phyloP scores from a whole-genome alignment of 345 rosid genomes.

The Brassica nigra region DNA sequence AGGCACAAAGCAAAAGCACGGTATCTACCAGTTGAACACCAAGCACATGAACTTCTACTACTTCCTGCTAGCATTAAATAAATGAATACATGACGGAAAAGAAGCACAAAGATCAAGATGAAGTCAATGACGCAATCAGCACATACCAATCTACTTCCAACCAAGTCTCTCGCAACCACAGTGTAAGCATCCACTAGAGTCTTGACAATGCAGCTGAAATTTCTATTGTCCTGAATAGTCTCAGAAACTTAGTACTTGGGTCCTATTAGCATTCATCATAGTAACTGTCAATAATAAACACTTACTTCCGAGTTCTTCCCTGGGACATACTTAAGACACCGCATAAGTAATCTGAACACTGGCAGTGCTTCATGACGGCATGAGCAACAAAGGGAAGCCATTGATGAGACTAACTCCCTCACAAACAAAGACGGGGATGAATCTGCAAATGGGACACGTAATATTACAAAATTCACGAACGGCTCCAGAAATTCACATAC shows the following conservation, averaged over 20 bases:
- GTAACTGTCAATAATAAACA: constrained; percentile 4
- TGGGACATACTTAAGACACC: constrained; percentile 58
- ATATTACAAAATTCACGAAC: constrained; percentile 57
- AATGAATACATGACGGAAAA: constrained; percentile 9
- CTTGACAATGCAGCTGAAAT: constrained; percentile 51
- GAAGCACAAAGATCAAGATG: not conserved
- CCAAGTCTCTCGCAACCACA: constrained; percentile 64
- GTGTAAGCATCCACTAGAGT: constrained; percentile 60
- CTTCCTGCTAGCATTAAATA: constrained; percentile 46
- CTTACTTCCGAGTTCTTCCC: constrained; percentile 56
- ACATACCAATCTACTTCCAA: constrained; percentile 55
- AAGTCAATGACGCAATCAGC: constrained; percentile 19
- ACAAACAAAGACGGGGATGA: constrained; percentile 50
- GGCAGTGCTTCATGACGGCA: constrained; percentile 61
- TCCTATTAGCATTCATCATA: constrained; percentile 5
- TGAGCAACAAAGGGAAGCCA: constrained; percentile 80
- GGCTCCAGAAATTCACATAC: constrained; percentile 82
- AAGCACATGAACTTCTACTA: constrained; percentile 56
- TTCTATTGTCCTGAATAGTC: constrained; percentile 59
- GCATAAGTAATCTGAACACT: constrained; percentile 57
- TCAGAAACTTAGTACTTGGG: constrained; percentile 17
- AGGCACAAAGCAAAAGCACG: constrained; percentile 48
- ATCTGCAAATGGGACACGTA: constrained; percentile 53
- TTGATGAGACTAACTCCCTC: constrained; percentile 61
- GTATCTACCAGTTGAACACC: constrained; percentile 62